Evolutionary conservation across 75 land plant species (phyloP).

Genomic region (Pinus tabuliformis): DNA sequence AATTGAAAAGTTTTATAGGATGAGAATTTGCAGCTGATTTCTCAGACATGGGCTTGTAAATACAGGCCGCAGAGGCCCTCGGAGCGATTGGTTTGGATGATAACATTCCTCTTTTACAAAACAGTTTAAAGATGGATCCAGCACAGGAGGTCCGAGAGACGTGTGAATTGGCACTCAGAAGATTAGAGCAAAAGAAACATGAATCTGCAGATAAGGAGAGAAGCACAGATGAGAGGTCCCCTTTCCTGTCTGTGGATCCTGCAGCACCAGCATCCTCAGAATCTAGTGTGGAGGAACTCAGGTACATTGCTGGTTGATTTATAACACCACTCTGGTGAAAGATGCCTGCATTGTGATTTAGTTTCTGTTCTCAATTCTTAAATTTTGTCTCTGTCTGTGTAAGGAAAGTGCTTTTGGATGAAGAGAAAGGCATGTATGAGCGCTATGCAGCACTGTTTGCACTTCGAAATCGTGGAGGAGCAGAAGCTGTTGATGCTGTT

Average conservation of each 20-base stretch:
- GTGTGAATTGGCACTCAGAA: constrained; percentile 82
- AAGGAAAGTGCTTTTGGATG: constrained; percentile 79
- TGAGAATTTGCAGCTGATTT: not conserved
- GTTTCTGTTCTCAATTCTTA: not conserved
- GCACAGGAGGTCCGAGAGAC: constrained; percentile 94
- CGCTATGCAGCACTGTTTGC: constrained; percentile 95
- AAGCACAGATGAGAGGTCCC: constrained; percentile 41
- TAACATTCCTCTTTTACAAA: constrained; percentile 47
- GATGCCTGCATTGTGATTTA: not conserved
- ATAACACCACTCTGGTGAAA: not conserved
- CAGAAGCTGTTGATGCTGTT: constrained; percentile 71
- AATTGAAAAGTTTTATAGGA: not conserved
- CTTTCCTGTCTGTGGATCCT: constrained; percentile 92
- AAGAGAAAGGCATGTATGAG: constrained; percentile 77
- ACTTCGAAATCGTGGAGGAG: constrained; percentile 74
- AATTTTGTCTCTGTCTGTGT: not conserved
- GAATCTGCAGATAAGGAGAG: constrained; percentile 6
- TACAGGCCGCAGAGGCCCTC: constrained; percentile 96
- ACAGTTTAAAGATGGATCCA: constrained; percentile 64
- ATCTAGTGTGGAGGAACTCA: constrained; percentile 60
- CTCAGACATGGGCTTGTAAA: not conserved
- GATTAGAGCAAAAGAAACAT: constrained; percentile 55
- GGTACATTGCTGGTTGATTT: constrained; percentile 33
- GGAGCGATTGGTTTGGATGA: constrained; percentile 85
- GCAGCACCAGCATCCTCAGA: constrained; percentile 61